These are phyloP conservation scores for Helotiales sp. DNA, from an alignment of 2,329 filamentous ascomycete species.

Conservation along the genomic window DNA sequence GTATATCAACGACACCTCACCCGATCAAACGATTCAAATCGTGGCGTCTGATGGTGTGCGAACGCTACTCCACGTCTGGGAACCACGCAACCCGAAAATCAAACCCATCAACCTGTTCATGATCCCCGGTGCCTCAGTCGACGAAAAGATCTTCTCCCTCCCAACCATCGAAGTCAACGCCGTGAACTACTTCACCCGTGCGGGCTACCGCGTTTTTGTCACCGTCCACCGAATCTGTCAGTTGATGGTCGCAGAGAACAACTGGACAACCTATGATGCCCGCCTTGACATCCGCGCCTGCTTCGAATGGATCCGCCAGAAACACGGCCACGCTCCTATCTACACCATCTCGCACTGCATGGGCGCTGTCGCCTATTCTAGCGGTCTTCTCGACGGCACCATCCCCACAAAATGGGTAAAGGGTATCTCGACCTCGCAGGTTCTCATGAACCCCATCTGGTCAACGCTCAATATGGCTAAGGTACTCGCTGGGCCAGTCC, in stretches of 20 bases:
- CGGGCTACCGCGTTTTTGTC: constrained; percentile 65
- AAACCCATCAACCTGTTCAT: constrained; percentile 59
- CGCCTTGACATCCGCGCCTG: constrained; percentile 63
- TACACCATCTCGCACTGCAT: constrained; percentile 68
- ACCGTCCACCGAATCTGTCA: constrained; percentile 63
- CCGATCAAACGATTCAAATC: constrained; percentile 51
- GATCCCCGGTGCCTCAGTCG: constrained; percentile 66
- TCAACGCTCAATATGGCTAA: constrained; percentile 61
- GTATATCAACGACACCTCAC: constrained; percentile 57
- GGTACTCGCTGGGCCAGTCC: constrained; percentile 52
- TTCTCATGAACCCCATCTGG: constrained; percentile 68
- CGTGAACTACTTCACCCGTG: constrained; percentile 65
- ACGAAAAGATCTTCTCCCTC: constrained; percentile 66
- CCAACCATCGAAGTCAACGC: constrained; percentile 68
- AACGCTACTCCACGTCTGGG: constrained; percentile 62
- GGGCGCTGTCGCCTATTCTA: constrained; percentile 62
- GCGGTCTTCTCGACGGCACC: constrained; percentile 65
- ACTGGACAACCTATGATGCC: constrained; percentile 64
- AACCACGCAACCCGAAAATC: constrained; percentile 48
- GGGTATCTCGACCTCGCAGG: constrained; percentile 63
- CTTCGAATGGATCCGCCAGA: constrained; percentile 55
- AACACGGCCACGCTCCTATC: constrained; percentile 47
- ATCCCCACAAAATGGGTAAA: constrained; percentile 61
- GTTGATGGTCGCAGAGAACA: constrained; percentile 53
- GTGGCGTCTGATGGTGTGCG: constrained; percentile 57